A percentile compares a stretch with the other conserved stretches of the same genome.
phyloP scores from a whole-genome alignment of 169 alveolate species.

The Plasmodium ovale region DNA sequence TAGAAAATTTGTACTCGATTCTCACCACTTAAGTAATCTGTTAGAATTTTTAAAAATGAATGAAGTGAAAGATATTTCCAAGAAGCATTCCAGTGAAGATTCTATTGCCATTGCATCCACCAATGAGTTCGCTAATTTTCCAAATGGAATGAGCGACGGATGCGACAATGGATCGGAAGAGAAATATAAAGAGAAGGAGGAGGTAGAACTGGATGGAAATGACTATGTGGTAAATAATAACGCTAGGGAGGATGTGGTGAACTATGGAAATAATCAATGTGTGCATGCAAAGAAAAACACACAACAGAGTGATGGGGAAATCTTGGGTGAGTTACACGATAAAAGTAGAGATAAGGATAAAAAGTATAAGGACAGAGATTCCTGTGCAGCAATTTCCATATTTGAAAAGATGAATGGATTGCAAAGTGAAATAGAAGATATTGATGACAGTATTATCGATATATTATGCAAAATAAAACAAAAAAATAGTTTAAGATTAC shows the following conservation, averaged over 20 bases:
- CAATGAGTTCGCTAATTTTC: not conserved
- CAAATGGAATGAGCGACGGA: not conserved
- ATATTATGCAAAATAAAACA: constrained; percentile 61
- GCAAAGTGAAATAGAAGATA: constrained; percentile 54
- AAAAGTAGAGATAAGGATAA: not conserved
- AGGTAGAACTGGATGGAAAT: not conserved
- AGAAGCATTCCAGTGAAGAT: not conserved
- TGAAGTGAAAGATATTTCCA: constrained; percentile 15
- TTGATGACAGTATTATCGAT: constrained; percentile 64
- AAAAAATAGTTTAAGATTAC: constrained; percentile 66
- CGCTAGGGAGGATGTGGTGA: not conserved
- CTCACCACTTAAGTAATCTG: constrained; percentile 40
- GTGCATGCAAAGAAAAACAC: not conserved
- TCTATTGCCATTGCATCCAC: not conserved
- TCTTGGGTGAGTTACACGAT: not conserved
- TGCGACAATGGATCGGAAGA: not conserved
- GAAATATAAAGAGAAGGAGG: not conserved
- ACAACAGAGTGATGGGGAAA: not conserved
- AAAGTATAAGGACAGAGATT: constrained; percentile 8
- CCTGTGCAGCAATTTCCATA: constrained; percentile 32
- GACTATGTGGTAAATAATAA: not conserved
- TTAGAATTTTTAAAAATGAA: constrained; percentile 45
- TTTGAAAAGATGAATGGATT: constrained; percentile 66
- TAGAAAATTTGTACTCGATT: constrained; percentile 63
- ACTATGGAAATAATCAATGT: not conserved